A percentile compares a stretch with the other conserved stretches of the same genome.
phyloP scores from a whole-genome alignment of 176 grass and related monocot species.

The Oryza australiensis region DNA sequence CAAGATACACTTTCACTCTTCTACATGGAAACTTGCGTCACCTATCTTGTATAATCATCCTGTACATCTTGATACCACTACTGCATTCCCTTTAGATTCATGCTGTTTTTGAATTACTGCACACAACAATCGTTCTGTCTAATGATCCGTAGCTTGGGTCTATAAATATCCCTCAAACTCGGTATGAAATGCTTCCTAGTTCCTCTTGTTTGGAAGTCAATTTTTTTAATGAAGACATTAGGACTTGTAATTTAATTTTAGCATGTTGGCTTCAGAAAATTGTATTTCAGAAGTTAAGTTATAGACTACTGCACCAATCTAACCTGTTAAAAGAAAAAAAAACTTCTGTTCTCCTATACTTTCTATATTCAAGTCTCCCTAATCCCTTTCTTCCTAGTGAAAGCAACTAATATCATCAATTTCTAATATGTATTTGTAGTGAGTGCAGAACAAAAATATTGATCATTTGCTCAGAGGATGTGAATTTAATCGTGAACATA shows the following conservation, averaged over 20 bases:
- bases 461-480: no score
- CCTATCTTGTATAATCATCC: constrained; percentile 1
- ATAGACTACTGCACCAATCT: not conserved
- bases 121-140: no score
- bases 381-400: not conserved
- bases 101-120: no score
- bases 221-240: not conserved
- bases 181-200: not conserved
- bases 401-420: not conserved
- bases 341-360: not conserved
- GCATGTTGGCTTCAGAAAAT: not conserved
- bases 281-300: not conserved
- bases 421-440: no score
- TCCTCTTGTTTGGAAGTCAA: not conserved
- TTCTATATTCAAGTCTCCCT: not conserved
- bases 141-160: not conserved
- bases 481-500: not conserved
- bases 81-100: not conserved
- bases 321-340: not conserved
- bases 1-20: not conserved
- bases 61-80: not conserved
- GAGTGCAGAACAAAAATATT: no score
- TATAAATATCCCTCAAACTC: not conserved
- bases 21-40: not conserved
- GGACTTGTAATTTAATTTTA: not conserved